Base-by-base conservation (phyloP, 768 basidiomycete species). In the Kwoniella mangroviensis region DNA sequence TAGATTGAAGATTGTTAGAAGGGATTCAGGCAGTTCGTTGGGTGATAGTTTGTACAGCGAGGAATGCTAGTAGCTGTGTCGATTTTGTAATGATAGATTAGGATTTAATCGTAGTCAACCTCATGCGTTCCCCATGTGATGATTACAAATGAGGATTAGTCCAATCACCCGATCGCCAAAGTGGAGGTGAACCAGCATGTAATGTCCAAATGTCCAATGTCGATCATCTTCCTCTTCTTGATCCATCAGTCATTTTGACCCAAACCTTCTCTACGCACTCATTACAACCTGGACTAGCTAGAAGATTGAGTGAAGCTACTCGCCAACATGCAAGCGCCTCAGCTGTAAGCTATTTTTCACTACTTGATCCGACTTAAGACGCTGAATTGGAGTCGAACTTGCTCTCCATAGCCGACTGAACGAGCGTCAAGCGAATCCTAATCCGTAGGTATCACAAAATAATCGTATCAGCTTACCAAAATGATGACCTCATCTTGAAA, bases 341-440 rank as follows among this genome's bases (percentile, higher is more conserved):
- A 76, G 17, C 76, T 80, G 78, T 79, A 58, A 67, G 76, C 65
- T 42, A 1, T 51, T 7, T 43, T 40, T 11, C 59, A 22, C 28
- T 43, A 6, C 6, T 34, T 6, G 34, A 5, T 34, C 6, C 34
- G 34, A n/a, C 34, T 34, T 10, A 21, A 19, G 13, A 21, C 34
- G 4, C 17, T 56, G 56, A 17, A 52, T 15, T 13, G 52, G n/a
- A n/a, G 11, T 19, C 22, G 4, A 19, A 53, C 41, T 68, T 70
- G 52, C 69, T 59, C 4, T 34, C 40, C 42, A 45, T 43, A 79
- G 78, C 40, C 76, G 79, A 26, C 65, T 80, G 55, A 80, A 80
- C 55, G 79, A 80, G 75, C 71, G 79, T 52, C 73, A 78, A 60
- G 64, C 76, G 1, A 80, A 80, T 70, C 79, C 79, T 0, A 80